phyloP scores from a whole-genome alignment of 2,329 filamentous ascomycete species.

The Dactylellina drechsleri region DNA sequence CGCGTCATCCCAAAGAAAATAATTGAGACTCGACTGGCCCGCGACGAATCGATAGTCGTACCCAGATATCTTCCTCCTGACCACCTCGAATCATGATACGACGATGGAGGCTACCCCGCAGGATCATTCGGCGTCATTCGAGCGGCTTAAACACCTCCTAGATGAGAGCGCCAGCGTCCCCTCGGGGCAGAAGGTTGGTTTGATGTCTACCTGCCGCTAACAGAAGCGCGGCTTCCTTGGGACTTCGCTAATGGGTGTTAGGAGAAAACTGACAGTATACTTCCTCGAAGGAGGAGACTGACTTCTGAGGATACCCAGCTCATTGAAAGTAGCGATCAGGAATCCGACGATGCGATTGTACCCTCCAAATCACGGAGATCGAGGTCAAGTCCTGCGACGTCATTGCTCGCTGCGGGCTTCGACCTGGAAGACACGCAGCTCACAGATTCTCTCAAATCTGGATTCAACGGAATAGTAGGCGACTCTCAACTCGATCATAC shows the following conservation, averaged over 20 bases:
- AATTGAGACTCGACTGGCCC: not conserved
- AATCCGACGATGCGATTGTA: slow-evolving; percentile 11
- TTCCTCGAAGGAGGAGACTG: slow-evolving; percentile 16
- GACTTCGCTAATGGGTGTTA: slow-evolving; percentile 26
- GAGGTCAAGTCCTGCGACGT: slow-evolving; percentile 17
- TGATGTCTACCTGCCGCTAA: slow-evolving; percentile 14
- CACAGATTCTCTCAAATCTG: not conserved
- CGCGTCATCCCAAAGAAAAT: slow-evolving; percentile 36
- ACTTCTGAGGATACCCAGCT: slow-evolving; percentile 28
- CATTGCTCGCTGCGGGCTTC: slow-evolving; percentile 6
- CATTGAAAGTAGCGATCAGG: slow-evolving; percentile 15
- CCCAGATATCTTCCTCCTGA: not conserved
- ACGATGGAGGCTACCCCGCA: slow-evolving; percentile 29
- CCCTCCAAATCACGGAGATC: slow-evolving; percentile 2
- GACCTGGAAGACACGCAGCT: slow-evolving; percentile 5
- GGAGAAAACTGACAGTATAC: slow-evolving; percentile 4
- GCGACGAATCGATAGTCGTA: not conserved
- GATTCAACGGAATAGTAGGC: slow-evolving; percentile 10
- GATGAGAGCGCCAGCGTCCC: slow-evolving; percentile 8
- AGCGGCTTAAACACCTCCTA: slow-evolving; percentile 20
- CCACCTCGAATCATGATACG: slow-evolving; percentile 17
- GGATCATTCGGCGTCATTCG: slow-evolving; percentile 26
- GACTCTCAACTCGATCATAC: slow-evolving; percentile 34
- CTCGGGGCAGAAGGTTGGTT: slow-evolving; percentile 18
- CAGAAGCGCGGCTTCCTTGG: not conserved